phyloP scores from a whole-genome alignment of 108 stramenopile genomes.

The Pseudonitzschia multiseries region DNA sequence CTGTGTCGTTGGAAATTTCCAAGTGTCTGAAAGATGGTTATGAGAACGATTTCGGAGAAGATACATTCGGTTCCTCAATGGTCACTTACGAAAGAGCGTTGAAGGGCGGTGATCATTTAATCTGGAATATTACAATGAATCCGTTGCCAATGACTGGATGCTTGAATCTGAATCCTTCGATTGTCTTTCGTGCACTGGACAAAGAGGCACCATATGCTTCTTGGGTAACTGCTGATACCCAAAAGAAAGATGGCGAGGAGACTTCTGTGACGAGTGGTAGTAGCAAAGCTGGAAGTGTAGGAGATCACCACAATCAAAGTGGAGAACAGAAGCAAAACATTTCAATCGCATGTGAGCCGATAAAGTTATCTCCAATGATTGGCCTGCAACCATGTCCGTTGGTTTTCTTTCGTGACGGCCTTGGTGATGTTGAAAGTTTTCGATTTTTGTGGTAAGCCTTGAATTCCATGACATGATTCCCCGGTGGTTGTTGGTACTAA shows the following conservation, averaged over 20 bases:
- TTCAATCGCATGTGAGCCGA: constrained; percentile 46
- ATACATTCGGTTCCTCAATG: constrained; percentile 35
- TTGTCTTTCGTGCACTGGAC: constrained; percentile 65
- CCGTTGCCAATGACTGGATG: constrained; percentile 44
- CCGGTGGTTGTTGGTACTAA: not conserved
- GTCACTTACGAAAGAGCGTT: constrained; percentile 56
- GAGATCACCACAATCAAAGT: constrained; percentile 15
- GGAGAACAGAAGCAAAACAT: constrained; percentile 52
- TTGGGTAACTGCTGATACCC: constrained; percentile 44
- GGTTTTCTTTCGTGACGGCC: constrained; percentile 64
- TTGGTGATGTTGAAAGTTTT: constrained; percentile 65
- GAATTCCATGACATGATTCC: not conserved
- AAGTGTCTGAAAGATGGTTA: constrained; percentile 20
- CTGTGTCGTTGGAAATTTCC: constrained; percentile 29
- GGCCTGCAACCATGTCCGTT: constrained; percentile 78
- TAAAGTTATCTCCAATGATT: constrained; percentile 55
- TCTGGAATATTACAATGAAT: constrained; percentile 61
- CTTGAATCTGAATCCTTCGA: constrained; percentile 43
- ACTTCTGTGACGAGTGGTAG: constrained; percentile 25
- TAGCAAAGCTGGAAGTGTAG: constrained; percentile 10
- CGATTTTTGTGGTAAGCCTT: constrained; percentile 56
- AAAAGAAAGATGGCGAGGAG: constrained; percentile 35
- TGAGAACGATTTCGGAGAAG: constrained; percentile 21
- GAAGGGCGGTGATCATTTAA: constrained; percentile 62
- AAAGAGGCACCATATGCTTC: constrained; percentile 48